Conservation (phyloP, 495 filamentous ascomycete species). For the Copromyces sp. region DNA sequence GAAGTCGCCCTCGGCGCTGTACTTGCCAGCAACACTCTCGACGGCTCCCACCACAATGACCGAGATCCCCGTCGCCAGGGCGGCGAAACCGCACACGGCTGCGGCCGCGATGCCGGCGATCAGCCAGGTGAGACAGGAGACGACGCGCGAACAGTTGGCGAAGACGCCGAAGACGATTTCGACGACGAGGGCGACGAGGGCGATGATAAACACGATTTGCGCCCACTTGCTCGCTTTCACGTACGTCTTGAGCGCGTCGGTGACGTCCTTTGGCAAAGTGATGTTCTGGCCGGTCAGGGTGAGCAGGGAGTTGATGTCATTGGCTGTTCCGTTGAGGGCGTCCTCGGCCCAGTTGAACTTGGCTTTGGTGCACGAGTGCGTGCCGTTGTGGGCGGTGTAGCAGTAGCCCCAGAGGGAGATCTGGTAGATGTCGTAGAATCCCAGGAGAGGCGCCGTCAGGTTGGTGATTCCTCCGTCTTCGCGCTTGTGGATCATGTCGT, state of each 20-base stretch:
- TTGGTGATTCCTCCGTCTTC: constrained; percentile 19
- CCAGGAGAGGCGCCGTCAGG: constrained; percentile 43
- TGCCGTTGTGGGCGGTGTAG: constrained; percentile 36
- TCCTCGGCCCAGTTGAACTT: constrained; percentile 71
- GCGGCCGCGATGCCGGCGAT: constrained; percentile 42
- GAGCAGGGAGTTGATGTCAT: constrained; percentile 36
- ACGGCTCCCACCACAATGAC: constrained; percentile 59
- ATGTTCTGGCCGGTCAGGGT: constrained; percentile 28
- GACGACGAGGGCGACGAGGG: constrained; percentile 56
- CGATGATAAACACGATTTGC: constrained; percentile 64
- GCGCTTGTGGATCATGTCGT: constrained; percentile 1
- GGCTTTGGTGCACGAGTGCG: constrained; percentile 46
- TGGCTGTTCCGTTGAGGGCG: constrained; percentile 44
- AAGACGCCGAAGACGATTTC: constrained; percentile 74
- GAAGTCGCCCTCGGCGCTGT: constrained; percentile 52
- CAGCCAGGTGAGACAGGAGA: constrained; percentile 41
- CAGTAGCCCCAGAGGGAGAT: constrained; percentile 87
- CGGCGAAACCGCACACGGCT: constrained; percentile 49
- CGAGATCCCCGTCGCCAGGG: constrained; percentile 51
- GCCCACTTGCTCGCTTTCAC: constrained; percentile 68
- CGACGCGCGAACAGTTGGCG: constrained; percentile 41
- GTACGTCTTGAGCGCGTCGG: constrained; percentile 60
- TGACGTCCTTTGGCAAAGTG: constrained; percentile 51
- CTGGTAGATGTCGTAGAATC: constrained; percentile 67
- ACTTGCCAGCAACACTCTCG: constrained; percentile 51